Percentiles rank a stretch among this genome's conserved stretches.
Conservation (phyloP, 805 yeast genomes). For the Ogataea saltuana region DNA sequence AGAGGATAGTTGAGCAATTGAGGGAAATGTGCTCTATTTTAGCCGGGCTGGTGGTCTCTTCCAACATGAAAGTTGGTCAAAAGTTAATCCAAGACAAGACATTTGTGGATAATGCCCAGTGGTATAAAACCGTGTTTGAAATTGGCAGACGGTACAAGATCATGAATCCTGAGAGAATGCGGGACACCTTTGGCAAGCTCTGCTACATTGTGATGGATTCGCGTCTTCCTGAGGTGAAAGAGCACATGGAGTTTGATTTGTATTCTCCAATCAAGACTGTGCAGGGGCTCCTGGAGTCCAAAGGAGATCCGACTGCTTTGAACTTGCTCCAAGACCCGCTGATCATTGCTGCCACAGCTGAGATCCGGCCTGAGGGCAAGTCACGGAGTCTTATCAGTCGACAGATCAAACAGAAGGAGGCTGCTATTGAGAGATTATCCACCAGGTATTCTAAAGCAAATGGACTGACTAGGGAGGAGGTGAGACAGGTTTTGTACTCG, state of each 20-base stretch:
- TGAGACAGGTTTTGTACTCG: slow-evolving; percentile 72
- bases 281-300: slow-evolving; percentile 44
- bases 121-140: slow-evolving; percentile 73
- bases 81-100: slow-evolving; percentile 63
- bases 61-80: slow-evolving; percentile 70
- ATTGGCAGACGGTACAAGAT: slow-evolving; percentile 79
- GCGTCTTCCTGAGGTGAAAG: slow-evolving; percentile 65
- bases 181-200: slow-evolving; percentile 75
- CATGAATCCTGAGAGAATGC: slow-evolving; percentile 81
- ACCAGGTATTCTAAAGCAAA: slow-evolving; percentile 43
- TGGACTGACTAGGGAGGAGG: slow-evolving; percentile 56
- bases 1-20: slow-evolving; percentile 69
- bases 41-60: slow-evolving; percentile 77
- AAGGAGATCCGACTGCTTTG: slow-evolving; percentile 38
- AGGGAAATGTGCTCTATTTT: slow-evolving; percentile 76
- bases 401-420: slow-evolving; percentile 65
- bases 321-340: slow-evolving; percentile 57
- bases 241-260: slow-evolving; percentile 72
- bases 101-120: slow-evolving; percentile 66
- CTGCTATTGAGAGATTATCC: slow-evolving; percentile 64
- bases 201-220: slow-evolving; percentile 89
- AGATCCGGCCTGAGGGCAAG: slow-evolving; percentile 61
- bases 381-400: slow-evolving; percentile 53
- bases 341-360: slow-evolving; percentile 64
- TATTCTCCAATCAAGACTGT: slow-evolving; percentile 74